Evolutionary conservation across 495 filamentous ascomycete genomes (phyloP), one percentile per base, ranked within the genome.

Genomic region (Penicillium pancosmium): DNA sequence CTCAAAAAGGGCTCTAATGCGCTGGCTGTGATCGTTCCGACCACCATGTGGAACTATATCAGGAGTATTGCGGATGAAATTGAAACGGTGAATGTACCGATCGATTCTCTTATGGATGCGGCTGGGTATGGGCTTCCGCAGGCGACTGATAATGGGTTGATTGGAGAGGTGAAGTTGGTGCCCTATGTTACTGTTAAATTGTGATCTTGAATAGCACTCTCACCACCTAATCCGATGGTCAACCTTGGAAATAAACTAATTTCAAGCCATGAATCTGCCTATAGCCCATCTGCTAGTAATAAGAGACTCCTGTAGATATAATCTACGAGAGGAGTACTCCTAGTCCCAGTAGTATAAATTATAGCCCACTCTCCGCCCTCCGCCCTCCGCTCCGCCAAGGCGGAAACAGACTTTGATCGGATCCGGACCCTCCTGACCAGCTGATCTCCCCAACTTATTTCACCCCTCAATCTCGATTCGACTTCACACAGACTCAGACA

Each of bases 21-120:
- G 5, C 35, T 69, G 18, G n/a, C 44, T 2, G 46, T 63, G 10
- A 41, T 60, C 2, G 69, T 67, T 5, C 68, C 67, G 4, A 68
- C 63, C 1, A 61, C 61, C 8, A 62, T 68, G 60, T 71, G 66
- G 60, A 71, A 73, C 40, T 68, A 71, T 38, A 52, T 69, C 31
- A 60, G 64, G 1, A 66, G 56, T 33, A 63, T 72, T 5, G 55
- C 57, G 0, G 51, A 19, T 27, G 50, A 59, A 15, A 34, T 65
- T 21, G 25, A 49, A 50, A 56, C 35, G 31, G 47, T 43, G 16
- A 44, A 25, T 7, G n/a, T 19, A 5, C 6, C 27, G 5, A 9
- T 31, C 8, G 27, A 31, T 31, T 46, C 41, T 3, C 41, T 46
- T 11, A 18, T 46, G 41, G 10, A 2, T 46, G 41, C 12, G 41